A percentile compares a stretch with the other conserved stretches of the same genome.
Conservation (phyloP, 164 flowering plant genomes). For the Stephania yunnanensis region DNA sequence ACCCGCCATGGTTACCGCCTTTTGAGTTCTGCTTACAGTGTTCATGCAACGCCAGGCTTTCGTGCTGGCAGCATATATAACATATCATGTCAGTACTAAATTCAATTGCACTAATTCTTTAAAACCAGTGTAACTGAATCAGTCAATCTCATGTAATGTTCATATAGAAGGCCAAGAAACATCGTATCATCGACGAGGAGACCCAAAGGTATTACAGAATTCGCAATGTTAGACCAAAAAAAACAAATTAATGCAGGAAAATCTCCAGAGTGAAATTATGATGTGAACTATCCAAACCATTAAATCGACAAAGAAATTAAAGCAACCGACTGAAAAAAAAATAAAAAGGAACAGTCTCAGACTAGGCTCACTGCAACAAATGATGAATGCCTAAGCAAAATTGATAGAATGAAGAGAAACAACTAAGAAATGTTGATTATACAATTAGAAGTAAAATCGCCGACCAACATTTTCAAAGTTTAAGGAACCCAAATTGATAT, state of each 20-base stretch:
- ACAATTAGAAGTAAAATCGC: neutral
- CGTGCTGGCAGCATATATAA: neutral
- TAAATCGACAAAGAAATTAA: too few relatives aligned
- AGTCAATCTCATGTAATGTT: too few relatives aligned
- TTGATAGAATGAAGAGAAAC: neutral
- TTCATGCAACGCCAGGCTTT: neutral
- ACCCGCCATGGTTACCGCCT: neutral
- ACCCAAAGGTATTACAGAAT: too few relatives aligned
- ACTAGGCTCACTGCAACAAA: neutral
- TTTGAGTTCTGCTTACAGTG: neutral
- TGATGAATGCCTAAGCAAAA: neutral
- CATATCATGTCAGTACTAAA: too few relatives aligned
- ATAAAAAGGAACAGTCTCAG: neutral
- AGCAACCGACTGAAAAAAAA: too few relatives aligned
- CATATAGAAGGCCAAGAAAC: too few relatives aligned
- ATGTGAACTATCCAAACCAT: neutral
- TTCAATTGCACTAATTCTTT: too few relatives aligned
- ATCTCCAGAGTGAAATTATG: neutral
- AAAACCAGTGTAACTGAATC: too few relatives aligned
- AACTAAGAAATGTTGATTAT: neutral
- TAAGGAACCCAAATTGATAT: constrained; percentile 1
- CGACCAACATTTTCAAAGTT: neutral
- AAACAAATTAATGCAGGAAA: neutral
- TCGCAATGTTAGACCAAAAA: too few relatives aligned
- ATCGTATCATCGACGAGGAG: too few relatives aligned